Evolutionary conservation across 805 yeast genomes (phyloP), one percentile per base, ranked within the genome.

Genomic region (Candida easanensis): DNA sequence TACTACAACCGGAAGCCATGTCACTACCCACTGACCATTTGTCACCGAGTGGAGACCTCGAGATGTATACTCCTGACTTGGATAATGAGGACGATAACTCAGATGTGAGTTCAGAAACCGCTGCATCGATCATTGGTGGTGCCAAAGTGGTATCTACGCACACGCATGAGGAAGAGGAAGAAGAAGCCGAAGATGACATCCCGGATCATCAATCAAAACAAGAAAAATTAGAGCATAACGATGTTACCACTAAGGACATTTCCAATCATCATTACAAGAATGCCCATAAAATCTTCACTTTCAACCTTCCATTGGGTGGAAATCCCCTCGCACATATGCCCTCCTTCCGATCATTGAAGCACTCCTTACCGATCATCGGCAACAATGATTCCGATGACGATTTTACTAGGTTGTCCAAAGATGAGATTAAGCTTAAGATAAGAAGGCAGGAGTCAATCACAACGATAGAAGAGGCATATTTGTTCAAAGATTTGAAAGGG

Each of bases 391-490:
- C 36, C 4, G 48, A 45, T 20, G 48, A 44, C 7, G 49, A 45
- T 7, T 52, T 45, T 4, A 33, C 19, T 3, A 34, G 19, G 1
- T 27, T 49, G 14, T 41, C 48, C 4, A 56, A 51, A 33, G 39
- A 50, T 5, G 60, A 56, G 39, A 60, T 66, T 36, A 65, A 60
- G 38, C 27, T 50, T 25, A 66, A 64, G 45, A 39, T 66, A 27
- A 65, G 69, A 38, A 68, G 84, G 28, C 83, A 78, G 44, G 78
- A 77, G 46, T 71, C 83, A 0, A 71, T 82, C 22, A 66, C 75
- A 33, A 82, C 88, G 0, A 30, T 75, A 4, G 87, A 84, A 42
- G 95, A 88, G 51, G 80, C 80, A 1, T 61, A 67, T 11, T 65
- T 77, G 25, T 87, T 76, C 60, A 70, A 67, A 40, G 68, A 75